Conservation (phyloP, 2,329 filamentous ascomycete genomes). For the Colletotrichum sp. region DNA sequence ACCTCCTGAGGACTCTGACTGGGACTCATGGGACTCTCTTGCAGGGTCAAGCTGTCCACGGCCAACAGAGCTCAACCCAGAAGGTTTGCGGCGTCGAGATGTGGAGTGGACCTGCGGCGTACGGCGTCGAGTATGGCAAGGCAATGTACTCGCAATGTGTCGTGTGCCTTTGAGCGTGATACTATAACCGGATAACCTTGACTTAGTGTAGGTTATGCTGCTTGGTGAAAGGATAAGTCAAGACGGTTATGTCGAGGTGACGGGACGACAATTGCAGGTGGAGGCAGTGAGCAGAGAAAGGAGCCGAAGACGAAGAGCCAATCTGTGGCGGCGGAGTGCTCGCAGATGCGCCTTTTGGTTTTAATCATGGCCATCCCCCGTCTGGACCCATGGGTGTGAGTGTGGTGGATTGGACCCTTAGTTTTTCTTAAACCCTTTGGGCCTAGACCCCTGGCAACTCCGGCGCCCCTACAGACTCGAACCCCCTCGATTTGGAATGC, state of each 20-base stretch:
- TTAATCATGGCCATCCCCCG: background rate
- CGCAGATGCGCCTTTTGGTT: background rate
- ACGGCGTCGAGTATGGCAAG: background rate
- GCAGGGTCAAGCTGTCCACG: background rate
- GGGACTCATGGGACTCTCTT: background rate
- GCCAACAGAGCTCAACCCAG: slow-evolving; percentile 4
- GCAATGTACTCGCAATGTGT: background rate
- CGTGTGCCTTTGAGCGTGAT: background rate
- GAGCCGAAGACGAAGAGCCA: background rate
- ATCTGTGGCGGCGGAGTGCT: background rate
- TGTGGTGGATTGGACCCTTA: slow-evolving; percentile 14
- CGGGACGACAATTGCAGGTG: background rate
- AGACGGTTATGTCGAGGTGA: background rate
- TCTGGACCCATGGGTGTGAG: background rate
- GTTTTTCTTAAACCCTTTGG: background rate
- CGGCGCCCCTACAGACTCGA: background rate
- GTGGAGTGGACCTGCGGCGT: background rate
- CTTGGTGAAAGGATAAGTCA: background rate
- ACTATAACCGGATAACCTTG: background rate
- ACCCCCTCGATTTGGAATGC: slow-evolving; percentile 1
- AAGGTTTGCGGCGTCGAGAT: background rate
- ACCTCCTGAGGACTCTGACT: background rate
- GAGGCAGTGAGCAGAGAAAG: background rate
- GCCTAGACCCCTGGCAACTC: background rate
- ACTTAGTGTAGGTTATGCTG: background rate